Conservation (phyloP, 345 rosid genomes). For the Hevea brasiliensis region DNA sequence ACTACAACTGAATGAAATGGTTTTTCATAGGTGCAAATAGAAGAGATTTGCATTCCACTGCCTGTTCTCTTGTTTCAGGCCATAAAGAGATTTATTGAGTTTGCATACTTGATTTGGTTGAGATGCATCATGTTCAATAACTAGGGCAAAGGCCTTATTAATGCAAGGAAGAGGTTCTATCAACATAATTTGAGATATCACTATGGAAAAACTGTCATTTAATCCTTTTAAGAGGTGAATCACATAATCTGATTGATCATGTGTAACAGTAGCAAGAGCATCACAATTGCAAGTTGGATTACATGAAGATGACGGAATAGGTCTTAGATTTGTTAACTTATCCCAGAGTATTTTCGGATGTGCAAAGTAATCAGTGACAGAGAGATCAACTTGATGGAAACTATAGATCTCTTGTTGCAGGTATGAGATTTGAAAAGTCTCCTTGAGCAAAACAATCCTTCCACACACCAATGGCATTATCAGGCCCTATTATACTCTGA, state of each 20-base stretch:
- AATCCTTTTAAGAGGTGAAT: neutral
- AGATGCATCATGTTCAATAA: too few species aligned
- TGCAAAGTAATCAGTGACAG: neutral
- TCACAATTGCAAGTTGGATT: neutral
- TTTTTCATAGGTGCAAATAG: too few species aligned
- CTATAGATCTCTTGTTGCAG: neutral
- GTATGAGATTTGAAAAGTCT: neutral
- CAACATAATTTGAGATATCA: too few species aligned
- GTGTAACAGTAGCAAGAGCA: neutral
- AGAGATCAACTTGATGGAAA: neutral
- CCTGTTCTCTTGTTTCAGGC: too few species aligned
- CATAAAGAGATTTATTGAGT: too few species aligned
- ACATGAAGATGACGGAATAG: neutral
- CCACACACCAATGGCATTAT: neutral
- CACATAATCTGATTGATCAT: neutral
- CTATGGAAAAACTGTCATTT: too few species aligned
- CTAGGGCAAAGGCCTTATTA: too few species aligned
- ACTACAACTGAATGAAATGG: neutral
- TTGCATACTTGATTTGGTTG: too few species aligned
- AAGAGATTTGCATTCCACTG: too few species aligned
- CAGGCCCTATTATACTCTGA: neutral
- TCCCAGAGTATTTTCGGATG: neutral
- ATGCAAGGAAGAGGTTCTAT: too few species aligned
- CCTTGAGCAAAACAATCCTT: neutral
- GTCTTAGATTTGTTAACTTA: neutral